These are phyloP conservation scores for Phaseolus lunatus DNA, from an alignment of 306 rosid species.

Conservation along the genomic window DNA sequence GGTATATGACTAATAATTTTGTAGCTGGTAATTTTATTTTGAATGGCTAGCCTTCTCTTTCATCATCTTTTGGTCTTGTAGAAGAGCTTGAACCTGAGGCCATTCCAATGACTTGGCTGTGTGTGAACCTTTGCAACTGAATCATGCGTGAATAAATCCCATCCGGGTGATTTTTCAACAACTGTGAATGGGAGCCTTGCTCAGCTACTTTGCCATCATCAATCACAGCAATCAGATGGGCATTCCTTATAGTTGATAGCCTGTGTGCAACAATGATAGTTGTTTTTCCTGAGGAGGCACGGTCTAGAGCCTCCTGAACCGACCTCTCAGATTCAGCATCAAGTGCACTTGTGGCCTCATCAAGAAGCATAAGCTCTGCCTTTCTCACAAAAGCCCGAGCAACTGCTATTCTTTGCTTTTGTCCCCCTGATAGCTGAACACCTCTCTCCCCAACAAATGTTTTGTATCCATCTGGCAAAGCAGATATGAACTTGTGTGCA, in stretches of 20 bases:
- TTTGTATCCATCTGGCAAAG: slow-evolving; percentile 84
- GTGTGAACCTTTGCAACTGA: slow-evolving; percentile 88
- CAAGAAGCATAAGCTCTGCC: slow-evolving; percentile 92
- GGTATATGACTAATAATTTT: slow-evolving; percentile 61
- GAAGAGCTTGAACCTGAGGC: slow-evolving; percentile 90
- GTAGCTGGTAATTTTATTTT: slow-evolving; percentile 40
- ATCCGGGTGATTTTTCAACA: slow-evolving; percentile 83
- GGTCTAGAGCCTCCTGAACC: slow-evolving; percentile 94
- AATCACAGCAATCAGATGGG: slow-evolving; percentile 85
- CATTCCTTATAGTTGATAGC: slow-evolving; percentile 86
- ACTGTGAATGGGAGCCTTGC: slow-evolving; percentile 97
- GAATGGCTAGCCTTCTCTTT: slow-evolving; percentile 60
- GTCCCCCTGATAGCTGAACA: slow-evolving; percentile 92
- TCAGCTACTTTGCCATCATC: slow-evolving; percentile 99
- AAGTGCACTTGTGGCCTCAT: slow-evolving; percentile 98
- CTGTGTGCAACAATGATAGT: slow-evolving; percentile 95
- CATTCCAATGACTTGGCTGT: slow-evolving; percentile 82
- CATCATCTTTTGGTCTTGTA: slow-evolving; percentile 69
- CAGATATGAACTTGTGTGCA: slow-evolving; percentile 89
- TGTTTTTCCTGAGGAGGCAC: slow-evolving; percentile 85
- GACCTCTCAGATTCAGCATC: slow-evolving; percentile 96
- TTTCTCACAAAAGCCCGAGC: slow-evolving; percentile 91
- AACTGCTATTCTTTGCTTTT: slow-evolving; percentile 90
- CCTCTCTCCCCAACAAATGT: slow-evolving; percentile 98
- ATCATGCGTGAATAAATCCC: slow-evolving; percentile 95